Evolutionary conservation across 2,329 filamentous ascomycete species (phyloP), one percentile per base, ranked within the genome.

Genomic region (Rhytidhysteron rufulum): DNA sequence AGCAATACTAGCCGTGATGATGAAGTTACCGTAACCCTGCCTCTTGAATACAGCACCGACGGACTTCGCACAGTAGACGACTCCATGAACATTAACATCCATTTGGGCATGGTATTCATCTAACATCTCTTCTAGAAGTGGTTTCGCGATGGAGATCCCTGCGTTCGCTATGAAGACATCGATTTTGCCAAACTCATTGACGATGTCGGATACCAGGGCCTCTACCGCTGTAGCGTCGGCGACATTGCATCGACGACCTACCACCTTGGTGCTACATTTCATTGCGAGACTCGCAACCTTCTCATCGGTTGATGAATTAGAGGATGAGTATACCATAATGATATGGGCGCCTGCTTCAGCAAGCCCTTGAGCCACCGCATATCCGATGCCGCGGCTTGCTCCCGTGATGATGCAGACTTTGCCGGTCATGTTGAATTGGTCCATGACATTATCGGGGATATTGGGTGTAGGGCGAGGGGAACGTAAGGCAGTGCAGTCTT

Each of bases 1-100:
- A 29, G 63, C 66, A 57, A 69, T 88, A 58, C 82, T 86, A 31
- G 83, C 85, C 38, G 88, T 81, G 47, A 88, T 78, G 57, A 89
- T 76, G 61, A 89, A 84, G 57, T 78, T 83, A 31, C 85, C 85
- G 13, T n/a, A 15, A 11, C 31, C 60, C 39, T 65, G 61, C 8
- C 41, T 19, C 45, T 65, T 63, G 53, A 68, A 68, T 16, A 68
- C 53, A 8, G 51, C 50, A 2, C 57, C 63, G 3, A 65, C 66
- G 1, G 63, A 64, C 39, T 68, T 62, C 0, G 65, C 66, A 5
- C 62, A 62, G 40, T 54, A 68, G 31, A 68, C 63, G 4, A 59
- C 63, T 3, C 66, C 65, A 36, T 68, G 60, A 3, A 41, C 22
- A 10, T 47, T 40, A 4, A 41, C 34, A 8, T 30, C 29, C 25